Base-by-base conservation (phyloP, 768 basidiomycete genomes). In the Tulasnella sp. region DNA sequence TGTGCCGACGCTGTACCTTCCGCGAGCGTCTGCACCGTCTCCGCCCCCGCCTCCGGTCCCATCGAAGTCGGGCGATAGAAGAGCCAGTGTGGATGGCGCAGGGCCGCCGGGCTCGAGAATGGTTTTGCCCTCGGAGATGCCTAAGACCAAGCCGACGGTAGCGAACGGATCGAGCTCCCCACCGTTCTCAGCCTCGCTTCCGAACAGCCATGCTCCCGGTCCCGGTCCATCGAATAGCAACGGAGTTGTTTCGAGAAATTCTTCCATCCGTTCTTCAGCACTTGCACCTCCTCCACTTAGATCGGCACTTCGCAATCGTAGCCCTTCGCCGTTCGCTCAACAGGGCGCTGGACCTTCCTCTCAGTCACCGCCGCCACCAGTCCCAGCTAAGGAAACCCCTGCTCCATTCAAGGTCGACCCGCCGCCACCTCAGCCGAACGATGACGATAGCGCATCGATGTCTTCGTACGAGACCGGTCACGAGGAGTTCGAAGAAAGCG, bases 401-500 rank as follows among this genome's bases (percentile, higher is more conserved):
- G 4, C 32, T 8, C 70, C 62, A 17, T 5, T 17, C 40, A 34
- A 47, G 29, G 4, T 64, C 14, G 29, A 22, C 3, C 22, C 70
- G 34, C 62, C 29, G 7, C 62, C 32, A 26, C 3, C 32, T 12
- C 29, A 11, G 14, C 5, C n/a, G 4, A 42, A 44, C 41, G 44
- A 69, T 5, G 68, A 44, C 42, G 68, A 69, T 47, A 81, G 76
- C 11, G 82, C 81, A 2, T 88, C 87, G 7, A 81, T 86, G 3
- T 87, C 86, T 26, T 88, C 88, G 62, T 90, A 89, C 74, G 89
- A 86, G 76, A 90, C 90, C 0, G 89, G 83, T 5, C 82, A 83
- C 62, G 90, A 90, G 77, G 80, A 78, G 35, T 81, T 87, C 59
- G 80, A 83, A 34, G 77, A 76, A 4, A 42, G 72, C 39, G 34